Conservation (phyloP, 495 filamentous ascomycete genomes). For the Aspergillus coremiiformis region DNA sequence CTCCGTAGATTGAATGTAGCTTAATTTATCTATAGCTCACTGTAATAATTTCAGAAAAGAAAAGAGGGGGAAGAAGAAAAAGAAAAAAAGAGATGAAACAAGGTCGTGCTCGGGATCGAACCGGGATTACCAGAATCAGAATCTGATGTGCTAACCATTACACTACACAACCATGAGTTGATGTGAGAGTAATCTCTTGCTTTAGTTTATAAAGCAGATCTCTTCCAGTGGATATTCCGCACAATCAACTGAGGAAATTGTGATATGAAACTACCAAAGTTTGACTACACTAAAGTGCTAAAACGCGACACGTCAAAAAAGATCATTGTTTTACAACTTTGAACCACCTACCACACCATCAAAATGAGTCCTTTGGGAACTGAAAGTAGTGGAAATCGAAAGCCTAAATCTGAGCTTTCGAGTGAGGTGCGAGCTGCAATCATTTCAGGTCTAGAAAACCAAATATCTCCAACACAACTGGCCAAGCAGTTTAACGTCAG, state of each 20-base stretch:
- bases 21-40: too few relatives aligned
- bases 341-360: not conserved
- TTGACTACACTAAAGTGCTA: too few relatives aligned
- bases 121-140: conserved; percentile 35
- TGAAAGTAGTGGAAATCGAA: conserved; percentile 4
- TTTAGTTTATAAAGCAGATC: too few relatives aligned
- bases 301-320: not conserved
- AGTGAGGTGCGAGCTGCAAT: not conserved
- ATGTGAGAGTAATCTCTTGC: not conserved
- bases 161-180: conserved; percentile 17
- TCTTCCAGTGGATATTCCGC: not conserved
- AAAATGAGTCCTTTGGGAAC: not conserved
- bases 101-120: conserved; percentile 39
- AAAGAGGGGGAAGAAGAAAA: not conserved
- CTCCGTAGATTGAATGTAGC: too few relatives aligned
- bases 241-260: too few relatives aligned
- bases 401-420: not conserved
- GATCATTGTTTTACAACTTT: not conserved
- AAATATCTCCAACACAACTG: not conserved
- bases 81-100: not conserved
- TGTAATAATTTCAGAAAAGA: not conserved
- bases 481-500: not conserved
- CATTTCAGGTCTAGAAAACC: not conserved
- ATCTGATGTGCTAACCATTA: conserved; percentile 30
- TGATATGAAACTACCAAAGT: too few relatives aligned